Conservation (phyloP, 2,329 filamentous ascomycete species). For the Cercospora janseana region DNA sequence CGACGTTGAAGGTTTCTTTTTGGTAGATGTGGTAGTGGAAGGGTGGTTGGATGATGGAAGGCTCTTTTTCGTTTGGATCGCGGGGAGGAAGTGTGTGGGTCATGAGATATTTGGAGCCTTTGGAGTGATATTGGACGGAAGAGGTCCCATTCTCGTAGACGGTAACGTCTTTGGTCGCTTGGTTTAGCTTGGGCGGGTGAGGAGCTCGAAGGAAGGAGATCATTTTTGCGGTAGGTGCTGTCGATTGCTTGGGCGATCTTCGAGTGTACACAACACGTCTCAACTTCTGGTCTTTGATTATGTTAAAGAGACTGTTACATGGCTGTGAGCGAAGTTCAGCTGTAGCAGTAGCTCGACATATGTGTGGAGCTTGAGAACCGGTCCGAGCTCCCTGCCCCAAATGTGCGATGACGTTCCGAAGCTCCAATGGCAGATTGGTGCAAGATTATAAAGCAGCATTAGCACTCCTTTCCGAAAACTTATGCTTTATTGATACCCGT, state of each 20-base stretch:
- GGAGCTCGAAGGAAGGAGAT: slow-evolving; percentile 25
- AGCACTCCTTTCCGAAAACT: too few relatives aligned
- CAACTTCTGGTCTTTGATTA: too few relatives aligned
- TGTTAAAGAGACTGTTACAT: too few relatives aligned
- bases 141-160: slow-evolving; percentile 27
- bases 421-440: not conserved
- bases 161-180: slow-evolving; percentile 21
- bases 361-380: slow-evolving; percentile 3
- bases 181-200: slow-evolving; percentile 23
- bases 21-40: slow-evolving; percentile 31
- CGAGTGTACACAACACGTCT: too few relatives aligned
- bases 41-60: slow-evolving; percentile 27
- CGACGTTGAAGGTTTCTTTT: slow-evolving; percentile 26
- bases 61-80: slow-evolving; percentile 18
- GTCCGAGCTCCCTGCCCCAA: slow-evolving; percentile 2
- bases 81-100: slow-evolving; percentile 26
- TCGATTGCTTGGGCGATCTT: not conserved
- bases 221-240: slow-evolving; percentile 3
- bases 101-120: slow-evolving; percentile 26
- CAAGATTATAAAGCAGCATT: not conserved
- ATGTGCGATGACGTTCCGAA: not conserved
- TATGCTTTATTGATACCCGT: too few relatives aligned
- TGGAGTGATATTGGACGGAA: slow-evolving; percentile 26
- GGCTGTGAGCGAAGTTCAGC: too few relatives aligned
- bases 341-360: too few relatives aligned